A percentile compares a stretch with the other conserved stretches of the same genome.
Evolutionary conservation across 495 filamentous ascomycete genomes (phyloP).

Genomic region (Penicillium macrosclerotiorum): DNA sequence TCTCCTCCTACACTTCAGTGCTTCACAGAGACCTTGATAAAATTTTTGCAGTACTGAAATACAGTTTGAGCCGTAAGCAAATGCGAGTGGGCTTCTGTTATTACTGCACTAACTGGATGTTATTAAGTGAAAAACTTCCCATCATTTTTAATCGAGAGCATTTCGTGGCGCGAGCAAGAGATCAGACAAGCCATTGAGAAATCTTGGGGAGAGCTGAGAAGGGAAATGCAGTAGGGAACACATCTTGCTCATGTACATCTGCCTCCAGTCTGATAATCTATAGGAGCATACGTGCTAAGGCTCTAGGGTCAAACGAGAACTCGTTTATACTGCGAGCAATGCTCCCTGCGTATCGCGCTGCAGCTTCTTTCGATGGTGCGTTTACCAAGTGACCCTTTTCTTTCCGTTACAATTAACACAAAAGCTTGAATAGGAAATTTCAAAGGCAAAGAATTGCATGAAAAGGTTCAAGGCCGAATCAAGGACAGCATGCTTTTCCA

Average conservation of each 20-base stretch:
- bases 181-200: no score
- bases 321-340: constrained; percentile 4
- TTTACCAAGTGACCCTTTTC: no score
- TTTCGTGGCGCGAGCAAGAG: no score
- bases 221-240: neutral
- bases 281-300: neutral
- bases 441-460: neutral
- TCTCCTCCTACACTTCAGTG: no score
- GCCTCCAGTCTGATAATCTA: neutral
- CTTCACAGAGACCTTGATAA: constrained; percentile 4
- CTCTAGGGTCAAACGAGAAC: constrained; percentile 1
- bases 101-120: no score
- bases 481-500: neutral
- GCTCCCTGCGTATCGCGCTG: constrained; percentile 2
- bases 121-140: no score
- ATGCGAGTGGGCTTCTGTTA: no score
- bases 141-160: no score
- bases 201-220: neutral
- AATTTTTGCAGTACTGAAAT: neutral
- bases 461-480: constrained; percentile 2
- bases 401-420: neutral
- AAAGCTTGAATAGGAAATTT: neutral
- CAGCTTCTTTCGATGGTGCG: neutral
- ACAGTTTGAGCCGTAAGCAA: neutral
- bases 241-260: neutral